Conservation (phyloP, 2,329 filamentous ascomycete genomes). For the Colletotrichum phormii region DNA sequence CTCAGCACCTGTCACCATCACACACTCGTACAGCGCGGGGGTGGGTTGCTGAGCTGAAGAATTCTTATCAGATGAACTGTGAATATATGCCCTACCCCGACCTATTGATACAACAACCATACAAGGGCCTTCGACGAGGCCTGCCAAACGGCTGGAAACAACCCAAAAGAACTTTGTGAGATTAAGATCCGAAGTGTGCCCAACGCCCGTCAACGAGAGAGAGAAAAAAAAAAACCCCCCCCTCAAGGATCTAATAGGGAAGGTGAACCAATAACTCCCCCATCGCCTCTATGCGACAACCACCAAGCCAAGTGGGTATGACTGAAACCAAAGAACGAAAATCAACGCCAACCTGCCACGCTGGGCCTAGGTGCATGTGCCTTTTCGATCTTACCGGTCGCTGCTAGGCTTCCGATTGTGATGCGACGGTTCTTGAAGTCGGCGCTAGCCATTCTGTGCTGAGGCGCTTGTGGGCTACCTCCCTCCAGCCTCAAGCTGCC, state of each 20-base stretch:
- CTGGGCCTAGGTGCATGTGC: conserved; percentile 28
- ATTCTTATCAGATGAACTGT: conserved; percentile 30
- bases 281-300: conserved; percentile 4
- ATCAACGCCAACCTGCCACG: conserved; percentile 56
- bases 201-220: conserved; percentile 20
- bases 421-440: conserved; percentile 37
- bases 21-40: background rate
- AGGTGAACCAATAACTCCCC: conserved; percentile 3
- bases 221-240: no score
- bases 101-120: conserved; percentile 31
- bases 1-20: background rate
- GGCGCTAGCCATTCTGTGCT: conserved; percentile 31
- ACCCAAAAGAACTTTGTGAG: background rate
- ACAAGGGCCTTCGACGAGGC: conserved; percentile 16
- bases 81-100: conserved; percentile 16
- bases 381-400: conserved; percentile 34
- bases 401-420: conserved; percentile 36
- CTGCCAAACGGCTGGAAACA: conserved; percentile 23
- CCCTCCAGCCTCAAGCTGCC: conserved; percentile 49
- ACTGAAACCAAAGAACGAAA: conserved; percentile 16
- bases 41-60: background rate
- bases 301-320: conserved; percentile 28
- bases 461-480: conserved; percentile 38
- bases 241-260: background rate
- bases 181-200: conserved; percentile 5